Evolutionary conservation across 306 rosid genomes (phyloP), one percentile per base, ranked within the genome.

Genomic region (Trichosanthes cucumerina): DNA sequence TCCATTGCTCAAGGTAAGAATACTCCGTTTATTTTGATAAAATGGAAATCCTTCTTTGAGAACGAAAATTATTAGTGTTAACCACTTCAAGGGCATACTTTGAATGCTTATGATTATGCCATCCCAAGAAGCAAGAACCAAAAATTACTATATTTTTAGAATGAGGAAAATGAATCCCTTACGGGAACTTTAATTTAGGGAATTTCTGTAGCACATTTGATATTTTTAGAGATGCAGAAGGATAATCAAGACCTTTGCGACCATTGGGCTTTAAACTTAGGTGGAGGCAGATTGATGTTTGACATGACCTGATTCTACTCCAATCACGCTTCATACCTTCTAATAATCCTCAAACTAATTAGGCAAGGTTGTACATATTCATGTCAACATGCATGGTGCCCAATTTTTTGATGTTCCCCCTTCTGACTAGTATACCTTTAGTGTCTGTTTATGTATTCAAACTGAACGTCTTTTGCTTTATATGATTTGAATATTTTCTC

Each of bases 1-100:
- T 89, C 99, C 99, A 6, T 82, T 92, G 79, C 90, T 92, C 79
- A 92, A 95, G 99, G 98, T 77, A 88, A 88, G 92, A 19, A 82
- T 12, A 80, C 77, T 23, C 39, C 16, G 9, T 24, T 49, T 54
- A 4, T 28, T 28, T 66, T 82, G 74, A 23, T 36, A 64, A 13
- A 6, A 6, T 10, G 10, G 43, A 21, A 41, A 70, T 44, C 54
- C 36, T 43, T 70, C 38, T 23, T 43, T 70, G 23, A 41, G 4
- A 4, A 19, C 19, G 28, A 38, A n/a, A 66, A 3, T 70, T 23
- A 23, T 70, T 23, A 43, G 76, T 47, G 28, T 49, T 26, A 47
- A 49, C 15, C 44, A 18, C 28, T 49, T 73, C 7, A 49, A 73
- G 26, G 62, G 9, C 78, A 18, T 49, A 64, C 28, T 31, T 33